Conservation (phyloP, 1,139 yeast genomes). For the Candida sp. region DNA sequence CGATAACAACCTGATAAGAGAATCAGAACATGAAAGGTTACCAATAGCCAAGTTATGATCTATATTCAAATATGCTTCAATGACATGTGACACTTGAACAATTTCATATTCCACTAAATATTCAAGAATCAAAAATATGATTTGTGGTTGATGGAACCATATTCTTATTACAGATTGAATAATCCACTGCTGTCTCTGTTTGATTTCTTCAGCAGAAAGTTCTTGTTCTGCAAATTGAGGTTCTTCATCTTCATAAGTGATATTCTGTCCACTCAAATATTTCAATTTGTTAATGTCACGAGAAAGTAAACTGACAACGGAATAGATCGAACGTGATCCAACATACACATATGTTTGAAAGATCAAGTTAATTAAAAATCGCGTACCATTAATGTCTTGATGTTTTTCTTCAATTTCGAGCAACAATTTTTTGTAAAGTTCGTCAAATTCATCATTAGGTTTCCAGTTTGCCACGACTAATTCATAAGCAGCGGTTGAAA, state of each 20-base stretch:
- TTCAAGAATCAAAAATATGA: conserved; percentile 69
- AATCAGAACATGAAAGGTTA: conserved; percentile 47
- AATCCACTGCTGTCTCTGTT: conserved; percentile 38
- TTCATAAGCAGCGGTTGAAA: conserved; percentile 38
- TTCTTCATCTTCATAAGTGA: conserved; percentile 27
- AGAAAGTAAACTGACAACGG: conserved; percentile 69
- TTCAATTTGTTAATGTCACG: conserved; percentile 53
- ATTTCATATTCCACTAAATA: conserved; percentile 54
- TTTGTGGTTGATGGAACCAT: conserved; percentile 83
- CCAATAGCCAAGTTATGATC: conserved; percentile 33
- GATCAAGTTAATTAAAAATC: conserved; percentile 55
- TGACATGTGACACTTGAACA: conserved; percentile 37
- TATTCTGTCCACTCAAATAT: conserved; percentile 32
- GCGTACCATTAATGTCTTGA: conserved; percentile 32
- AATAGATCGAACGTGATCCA: conserved; percentile 88
- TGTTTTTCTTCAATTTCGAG: conserved; percentile 16
- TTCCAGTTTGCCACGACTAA: conserved; percentile 42
- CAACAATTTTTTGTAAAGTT: conserved; percentile 27
- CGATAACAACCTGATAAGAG: conserved; percentile 34
- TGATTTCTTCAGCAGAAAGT: conserved; percentile 32
- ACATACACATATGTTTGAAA: conserved; percentile 75
- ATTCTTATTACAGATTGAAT: conserved; percentile 67
- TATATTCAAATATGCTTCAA: conserved; percentile 40
- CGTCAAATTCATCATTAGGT: conserved; percentile 36
- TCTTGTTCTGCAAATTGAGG: conserved; percentile 34